Evolutionary conservation across 2,329 filamentous ascomycete species (phyloP), one percentile per base, ranked within the genome.

Genomic region (Cladorrhinum sp.): DNA sequence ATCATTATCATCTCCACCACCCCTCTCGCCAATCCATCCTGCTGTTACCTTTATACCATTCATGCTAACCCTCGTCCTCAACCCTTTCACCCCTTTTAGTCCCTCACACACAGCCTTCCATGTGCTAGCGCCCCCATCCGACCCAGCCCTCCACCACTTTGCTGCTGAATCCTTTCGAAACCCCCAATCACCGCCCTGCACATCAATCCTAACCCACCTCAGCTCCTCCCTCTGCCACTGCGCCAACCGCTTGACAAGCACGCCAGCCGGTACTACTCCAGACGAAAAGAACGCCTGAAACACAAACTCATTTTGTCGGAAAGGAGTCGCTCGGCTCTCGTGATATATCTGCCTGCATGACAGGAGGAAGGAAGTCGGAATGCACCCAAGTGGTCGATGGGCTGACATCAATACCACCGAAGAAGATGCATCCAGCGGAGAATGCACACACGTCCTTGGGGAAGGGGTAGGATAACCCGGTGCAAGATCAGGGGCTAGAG

Each of bases 231-330:
- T 68, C 71, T 82, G 79, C 80, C 80, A 82, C 2, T 70, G 64
- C 33, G 59, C 57, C 23, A 79, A 66, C 2, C 66, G 66, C 14
- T 69, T 63, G 1, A 73, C 70, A 58, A 80, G 77, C 0, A 71
- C 69, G 8, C 73, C 66, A 0, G 78, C 79, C 0, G 77, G 73
- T 65, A 74, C 74, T 2, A 80, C 66, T 0, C 79, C 80, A 14
- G 76, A 78, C 12, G 75, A 72, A 68, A 79, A 79, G 75, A 76
- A 78, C 49, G 76, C 77, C 39, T 76, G 70, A 62, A 80, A 82
- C 23, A 74, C 73, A 60, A 82, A 81, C 56, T 80, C 78, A 68
- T 79, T 80, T 21, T 67, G 61, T 7, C 67, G 64, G 64, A 79
- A 80, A 2, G 80, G 77, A 2, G 80, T 24, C 0, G 60, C 18